Evolutionary conservation across 2,329 filamentous ascomycete genomes (phyloP).

Genomic region (Colletotrichum echinochloae): DNA sequence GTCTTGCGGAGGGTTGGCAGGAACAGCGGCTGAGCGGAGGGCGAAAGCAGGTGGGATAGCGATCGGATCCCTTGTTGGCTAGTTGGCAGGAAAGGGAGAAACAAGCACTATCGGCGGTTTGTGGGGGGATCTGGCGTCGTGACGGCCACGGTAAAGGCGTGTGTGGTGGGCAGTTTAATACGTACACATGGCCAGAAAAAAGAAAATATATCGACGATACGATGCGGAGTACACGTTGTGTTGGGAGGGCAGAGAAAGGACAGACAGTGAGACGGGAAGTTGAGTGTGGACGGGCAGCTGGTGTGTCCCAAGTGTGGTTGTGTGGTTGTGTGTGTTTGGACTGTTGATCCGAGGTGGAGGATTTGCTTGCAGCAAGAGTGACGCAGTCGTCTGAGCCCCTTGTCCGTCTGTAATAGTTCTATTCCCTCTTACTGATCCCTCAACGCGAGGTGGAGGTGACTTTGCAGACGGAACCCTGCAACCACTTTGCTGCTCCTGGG

Average conservation of each 20-base stretch:
- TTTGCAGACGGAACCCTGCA: conserved; percentile 18
- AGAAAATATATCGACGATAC: conserved; percentile 18
- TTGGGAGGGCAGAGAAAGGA: conserved; percentile 25
- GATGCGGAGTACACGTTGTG: conserved; percentile 28
- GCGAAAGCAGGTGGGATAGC: conserved; percentile 5
- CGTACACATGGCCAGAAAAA: too few relatives aligned
- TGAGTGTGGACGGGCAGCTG: neutral
- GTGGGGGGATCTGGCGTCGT: conserved; percentile 5
- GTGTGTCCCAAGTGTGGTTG: neutral
- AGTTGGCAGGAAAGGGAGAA: conserved; percentile 17
- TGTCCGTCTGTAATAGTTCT: conserved; percentile 12
- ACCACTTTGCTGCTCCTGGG: neutral
- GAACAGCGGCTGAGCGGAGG: neutral
- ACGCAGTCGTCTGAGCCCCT: conserved; percentile 39
- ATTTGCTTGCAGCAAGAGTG: conserved; percentile 32
- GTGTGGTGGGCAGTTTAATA: conserved; percentile 5
- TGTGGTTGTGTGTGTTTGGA: conserved; percentile 1
- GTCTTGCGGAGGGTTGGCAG: neutral
- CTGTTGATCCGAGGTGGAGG: neutral
- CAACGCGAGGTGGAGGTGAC: conserved; percentile 23
- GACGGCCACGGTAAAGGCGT: neutral
- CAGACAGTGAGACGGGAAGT: neutral
- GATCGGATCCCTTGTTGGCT: conserved; percentile 34
- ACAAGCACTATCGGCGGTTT: neutral
- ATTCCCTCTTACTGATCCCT: conserved; percentile 19